Evolutionary conservation across 805 yeast genomes (phyloP).

Genomic region (Wickerhamomyces chambardii): DNA sequence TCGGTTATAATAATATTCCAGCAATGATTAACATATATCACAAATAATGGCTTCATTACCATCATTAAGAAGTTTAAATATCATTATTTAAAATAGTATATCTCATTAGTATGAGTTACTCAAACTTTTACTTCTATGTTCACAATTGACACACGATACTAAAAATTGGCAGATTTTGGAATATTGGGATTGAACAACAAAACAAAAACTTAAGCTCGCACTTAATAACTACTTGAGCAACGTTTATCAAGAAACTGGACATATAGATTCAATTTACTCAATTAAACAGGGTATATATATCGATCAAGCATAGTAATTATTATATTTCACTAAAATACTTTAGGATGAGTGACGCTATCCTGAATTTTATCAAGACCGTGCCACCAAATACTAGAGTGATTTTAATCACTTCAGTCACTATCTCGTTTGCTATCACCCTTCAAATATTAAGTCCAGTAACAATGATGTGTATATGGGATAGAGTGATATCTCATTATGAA

Average conservation of each 20-base stretch:
- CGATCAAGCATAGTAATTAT: not conserved
- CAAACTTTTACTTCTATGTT: too few species aligned
- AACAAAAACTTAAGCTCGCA: slow-evolving; percentile 3
- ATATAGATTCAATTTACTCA: slow-evolving; percentile 2
- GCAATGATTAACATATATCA: not conserved
- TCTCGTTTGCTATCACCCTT: slow-evolving; percentile 18
- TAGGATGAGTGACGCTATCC: not conserved
- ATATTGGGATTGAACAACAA: too few species aligned
- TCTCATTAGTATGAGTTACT: too few species aligned
- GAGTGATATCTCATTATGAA: slow-evolving; percentile 24
- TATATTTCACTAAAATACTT: too few species aligned
- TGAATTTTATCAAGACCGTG: slow-evolving; percentile 1
- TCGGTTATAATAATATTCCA: slow-evolving; percentile 32
- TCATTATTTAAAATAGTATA: too few species aligned
- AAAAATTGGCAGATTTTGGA: too few species aligned
- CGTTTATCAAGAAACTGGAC: too few species aligned
- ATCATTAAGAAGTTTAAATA: too few species aligned
- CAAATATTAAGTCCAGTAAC: slow-evolving; percentile 15
- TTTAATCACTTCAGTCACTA: slow-evolving; percentile 14
- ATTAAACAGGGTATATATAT: too few species aligned
- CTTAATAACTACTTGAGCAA: not conserved
- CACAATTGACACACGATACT: too few species aligned
- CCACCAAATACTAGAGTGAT: slow-evolving; percentile 14
- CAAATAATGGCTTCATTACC: not conserved
- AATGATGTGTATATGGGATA: slow-evolving; percentile 22